These are phyloP conservation scores for Agrostemma githago DNA, from an alignment of 148 eudicot genomes.

Conservation along the genomic window DNA sequence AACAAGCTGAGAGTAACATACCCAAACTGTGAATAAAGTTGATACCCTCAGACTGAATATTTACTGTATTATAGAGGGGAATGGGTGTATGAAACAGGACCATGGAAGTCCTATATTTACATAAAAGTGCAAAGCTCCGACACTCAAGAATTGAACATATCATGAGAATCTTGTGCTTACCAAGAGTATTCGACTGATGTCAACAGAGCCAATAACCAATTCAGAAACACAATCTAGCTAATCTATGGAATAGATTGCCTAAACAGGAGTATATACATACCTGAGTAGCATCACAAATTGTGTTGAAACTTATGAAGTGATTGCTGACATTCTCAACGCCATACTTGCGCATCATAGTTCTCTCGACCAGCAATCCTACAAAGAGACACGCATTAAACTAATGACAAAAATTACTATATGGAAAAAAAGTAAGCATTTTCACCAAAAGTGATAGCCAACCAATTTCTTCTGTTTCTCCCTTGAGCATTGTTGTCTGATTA, in stretches of 20 bases:
- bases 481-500: slow-evolving; percentile 97
- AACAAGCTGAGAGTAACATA: not conserved
- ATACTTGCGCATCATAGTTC: slow-evolving; percentile 81
- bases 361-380: slow-evolving; percentile 78
- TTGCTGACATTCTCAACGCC: slow-evolving; percentile 73
- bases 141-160: not conserved
- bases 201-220: not conserved
- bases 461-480: slow-evolving; percentile 99
- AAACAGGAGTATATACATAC: slow-evolving; percentile 33
- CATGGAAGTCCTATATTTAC: not conserved
- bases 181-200: not conserved
- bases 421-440: not conserved
- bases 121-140: not conserved
- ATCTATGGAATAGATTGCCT: no score
- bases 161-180: not conserved
- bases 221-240: slow-evolving; percentile 2
- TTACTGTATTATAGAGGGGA: not conserved
- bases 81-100: not conserved
- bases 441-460: slow-evolving; percentile 43
- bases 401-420: not conserved
- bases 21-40: not conserved
- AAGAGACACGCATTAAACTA: slow-evolving; percentile 2
- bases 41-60: not conserved
- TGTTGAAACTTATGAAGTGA: slow-evolving; percentile 90
- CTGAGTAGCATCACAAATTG: slow-evolving; percentile 98